Evolutionary conservation across 495 filamentous ascomycete genomes (phyloP).

Genomic region (Xylaria scruposa): DNA sequence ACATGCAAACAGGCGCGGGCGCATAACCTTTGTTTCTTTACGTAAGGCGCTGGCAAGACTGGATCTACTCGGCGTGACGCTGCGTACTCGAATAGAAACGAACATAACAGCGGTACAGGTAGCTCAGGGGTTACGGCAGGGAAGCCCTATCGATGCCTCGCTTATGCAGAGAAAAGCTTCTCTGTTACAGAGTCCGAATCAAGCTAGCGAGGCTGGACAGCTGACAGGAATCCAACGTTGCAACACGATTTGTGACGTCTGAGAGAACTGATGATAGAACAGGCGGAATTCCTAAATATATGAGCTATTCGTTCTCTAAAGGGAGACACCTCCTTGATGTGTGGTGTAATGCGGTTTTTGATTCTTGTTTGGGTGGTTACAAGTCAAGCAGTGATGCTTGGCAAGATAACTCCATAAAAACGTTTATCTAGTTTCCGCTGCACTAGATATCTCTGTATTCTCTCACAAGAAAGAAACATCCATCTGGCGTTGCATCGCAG

Average conservation of each 20-base stretch:
- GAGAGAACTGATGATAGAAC: background rate
- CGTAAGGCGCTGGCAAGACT: background rate
- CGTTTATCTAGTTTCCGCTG: background rate
- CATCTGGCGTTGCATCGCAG: conserved; percentile 17
- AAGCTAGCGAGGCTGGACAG: conserved; percentile 4
- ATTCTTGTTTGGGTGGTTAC: background rate
- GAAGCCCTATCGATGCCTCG: conserved; percentile 10
- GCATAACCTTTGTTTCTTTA: background rate
- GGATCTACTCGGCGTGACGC: background rate
- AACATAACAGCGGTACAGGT: background rate
- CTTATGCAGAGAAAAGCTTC: conserved; percentile 22
- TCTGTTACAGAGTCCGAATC: background rate
- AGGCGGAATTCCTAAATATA: background rate
- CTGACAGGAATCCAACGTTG: background rate
- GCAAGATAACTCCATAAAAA: background rate
- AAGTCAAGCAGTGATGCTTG: background rate
- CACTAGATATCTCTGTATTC: background rate
- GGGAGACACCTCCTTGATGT: background rate
- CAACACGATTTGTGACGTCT: background rate
- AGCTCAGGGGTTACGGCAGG: conserved; percentile 10
- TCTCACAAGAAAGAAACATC: background rate
- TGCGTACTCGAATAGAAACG: conserved; percentile 3
- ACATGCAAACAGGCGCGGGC: background rate
- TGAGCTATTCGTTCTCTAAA: background rate
- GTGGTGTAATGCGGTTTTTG: background rate